Evolutionary conservation across 164 flowering plant species (phyloP).

Genomic region (Aristolochia fimbriata): DNA sequence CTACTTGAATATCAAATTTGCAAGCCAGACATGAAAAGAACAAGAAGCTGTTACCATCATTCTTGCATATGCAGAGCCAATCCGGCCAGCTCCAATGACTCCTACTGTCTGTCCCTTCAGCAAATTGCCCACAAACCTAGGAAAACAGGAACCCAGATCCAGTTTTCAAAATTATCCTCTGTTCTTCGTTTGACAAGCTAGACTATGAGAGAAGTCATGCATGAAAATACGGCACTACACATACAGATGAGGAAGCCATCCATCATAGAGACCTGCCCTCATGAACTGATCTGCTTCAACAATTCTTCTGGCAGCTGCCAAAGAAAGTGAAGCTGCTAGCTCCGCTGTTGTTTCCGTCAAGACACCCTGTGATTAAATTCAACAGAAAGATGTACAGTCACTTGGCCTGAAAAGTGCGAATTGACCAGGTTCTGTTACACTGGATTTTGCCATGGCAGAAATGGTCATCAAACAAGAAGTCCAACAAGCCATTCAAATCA

Average conservation of each 20-base stretch:
- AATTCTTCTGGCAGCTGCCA: constrained; percentile 82
- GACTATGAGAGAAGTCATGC: not conserved
- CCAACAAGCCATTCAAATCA: no score
- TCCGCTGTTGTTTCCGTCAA: constrained; percentile 97
- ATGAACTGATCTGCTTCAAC: constrained; percentile 97
- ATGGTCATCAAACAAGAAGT: no score
- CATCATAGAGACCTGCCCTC: constrained; percentile 94
- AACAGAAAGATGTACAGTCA: no score
- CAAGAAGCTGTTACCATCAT: constrained; percentile 64
- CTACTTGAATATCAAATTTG: no score
- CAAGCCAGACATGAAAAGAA: not conserved
- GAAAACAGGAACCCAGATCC: not conserved
- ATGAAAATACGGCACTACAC: constrained; percentile 5
- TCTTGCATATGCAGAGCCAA: constrained; percentile 95
- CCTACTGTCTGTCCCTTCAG: constrained; percentile 97
- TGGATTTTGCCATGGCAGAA: no score
- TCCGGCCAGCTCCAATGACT: constrained; percentile 96
- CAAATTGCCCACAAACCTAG: constrained; percentile 87
- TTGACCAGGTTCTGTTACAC: no score
- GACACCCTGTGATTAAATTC: constrained; percentile 42
- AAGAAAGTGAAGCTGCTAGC: constrained; percentile 82
- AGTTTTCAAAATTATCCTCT: not conserved
- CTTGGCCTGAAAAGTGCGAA: no score
- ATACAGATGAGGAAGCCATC: constrained; percentile 98
- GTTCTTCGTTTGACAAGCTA: not conserved